Evolutionary conservation across 345 rosid species (phyloP).

Genomic region (Salix arbutifolia): DNA sequence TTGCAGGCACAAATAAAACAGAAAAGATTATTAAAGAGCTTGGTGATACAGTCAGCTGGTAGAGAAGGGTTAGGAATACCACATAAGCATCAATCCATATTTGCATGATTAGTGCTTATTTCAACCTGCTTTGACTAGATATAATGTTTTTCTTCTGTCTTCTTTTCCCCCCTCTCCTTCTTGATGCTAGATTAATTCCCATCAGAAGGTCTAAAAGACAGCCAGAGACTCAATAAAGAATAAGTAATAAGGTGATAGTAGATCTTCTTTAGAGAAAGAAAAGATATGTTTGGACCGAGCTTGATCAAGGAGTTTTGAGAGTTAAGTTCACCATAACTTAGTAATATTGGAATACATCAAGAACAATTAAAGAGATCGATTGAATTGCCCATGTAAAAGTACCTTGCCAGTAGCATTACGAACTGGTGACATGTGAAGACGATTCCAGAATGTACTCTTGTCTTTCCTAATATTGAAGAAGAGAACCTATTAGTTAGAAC

Average conservation of each 20-base stretch:
- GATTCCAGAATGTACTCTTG: constrained; percentile 75
- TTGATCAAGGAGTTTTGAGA: neutral
- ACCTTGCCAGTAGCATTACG: constrained; percentile 98
- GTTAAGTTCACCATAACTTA: neutral
- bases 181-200: neutral
- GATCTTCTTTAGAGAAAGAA: neutral
- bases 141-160: neutral
- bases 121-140: neutral
- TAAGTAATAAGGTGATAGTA: neutral
- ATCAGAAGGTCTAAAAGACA: neutral
- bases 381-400: constrained; percentile 17
- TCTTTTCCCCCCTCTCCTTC: neutral
- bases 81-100: neutral
- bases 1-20: neutral
- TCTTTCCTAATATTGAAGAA: constrained; percentile 61
- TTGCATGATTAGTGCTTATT: neutral
- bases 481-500: constrained; percentile 9
- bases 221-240: neutral
- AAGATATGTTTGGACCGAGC: neutral
- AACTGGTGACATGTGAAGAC: constrained; percentile 86
- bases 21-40: neutral
- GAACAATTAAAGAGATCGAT: neutral
- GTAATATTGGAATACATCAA: neutral
- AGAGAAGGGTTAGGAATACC: neutral
- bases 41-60: neutral